Evolutionary conservation across 2,329 filamentous ascomycete genomes (phyloP).

Genomic region (Calonectria crousiana): DNA sequence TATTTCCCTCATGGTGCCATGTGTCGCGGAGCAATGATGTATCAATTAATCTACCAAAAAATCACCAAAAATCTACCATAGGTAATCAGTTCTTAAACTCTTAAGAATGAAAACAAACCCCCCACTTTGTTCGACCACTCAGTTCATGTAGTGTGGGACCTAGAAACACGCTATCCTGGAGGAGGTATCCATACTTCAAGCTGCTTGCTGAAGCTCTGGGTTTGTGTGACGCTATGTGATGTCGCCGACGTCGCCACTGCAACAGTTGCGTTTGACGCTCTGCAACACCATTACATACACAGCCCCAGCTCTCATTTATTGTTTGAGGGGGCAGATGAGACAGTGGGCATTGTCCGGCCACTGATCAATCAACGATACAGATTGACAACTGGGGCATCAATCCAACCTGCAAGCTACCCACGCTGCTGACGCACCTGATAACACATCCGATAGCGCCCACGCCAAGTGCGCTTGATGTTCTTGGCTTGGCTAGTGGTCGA

Average conservation of each 20-base stretch:
- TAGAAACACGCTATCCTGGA: background rate
- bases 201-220: background rate
- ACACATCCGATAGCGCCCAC: background rate
- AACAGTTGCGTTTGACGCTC: slow-evolving; percentile 5
- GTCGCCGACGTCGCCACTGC: slow-evolving; percentile 19
- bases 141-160: background rate
- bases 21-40: background rate
- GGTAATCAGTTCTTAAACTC: background rate
- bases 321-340: slow-evolving; percentile 35
- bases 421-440: slow-evolving; percentile 40
- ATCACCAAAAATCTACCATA: background rate
- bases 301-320: slow-evolving; percentile 31
- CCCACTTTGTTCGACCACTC: background rate
- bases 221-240: slow-evolving; percentile 15
- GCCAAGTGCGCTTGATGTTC: slow-evolving; percentile 18
- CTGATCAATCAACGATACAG: slow-evolving; percentile 36
- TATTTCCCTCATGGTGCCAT: slow-evolving; percentile 10
- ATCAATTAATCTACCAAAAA: slow-evolving; percentile 6
- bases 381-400: slow-evolving; percentile 22
- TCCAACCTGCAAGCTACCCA: slow-evolving; percentile 40
- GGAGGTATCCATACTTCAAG: background rate
- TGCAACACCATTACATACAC: slow-evolving; percentile 10
- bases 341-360: slow-evolving; percentile 39
- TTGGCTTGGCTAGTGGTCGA: slow-evolving; percentile 52
- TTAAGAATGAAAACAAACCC: background rate